Conservation (phyloP, 2,329 filamentous ascomycete species). For the Macrophomina tecta region DNA sequence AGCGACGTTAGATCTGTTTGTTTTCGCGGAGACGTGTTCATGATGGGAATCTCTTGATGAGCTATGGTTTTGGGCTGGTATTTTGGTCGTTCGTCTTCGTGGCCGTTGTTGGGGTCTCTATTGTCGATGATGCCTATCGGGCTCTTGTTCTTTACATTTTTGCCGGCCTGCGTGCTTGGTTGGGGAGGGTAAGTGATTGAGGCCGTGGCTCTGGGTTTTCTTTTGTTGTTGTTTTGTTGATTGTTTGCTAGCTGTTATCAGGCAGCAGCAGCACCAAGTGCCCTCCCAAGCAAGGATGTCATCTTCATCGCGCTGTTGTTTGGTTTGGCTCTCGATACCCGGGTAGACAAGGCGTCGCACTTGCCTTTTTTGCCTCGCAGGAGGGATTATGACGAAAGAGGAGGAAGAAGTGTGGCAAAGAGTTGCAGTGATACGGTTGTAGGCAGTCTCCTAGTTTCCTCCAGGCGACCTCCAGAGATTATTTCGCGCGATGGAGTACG, state of each 20-base stretch:
- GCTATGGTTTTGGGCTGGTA: constrained; percentile 2
- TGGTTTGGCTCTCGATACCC: not conserved
- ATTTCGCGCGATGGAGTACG: too few relatives aligned
- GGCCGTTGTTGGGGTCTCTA: not conserved
- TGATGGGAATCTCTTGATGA: constrained; percentile 17
- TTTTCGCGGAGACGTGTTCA: not conserved
- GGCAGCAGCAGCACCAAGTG: not conserved
- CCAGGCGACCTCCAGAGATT: too few relatives aligned
- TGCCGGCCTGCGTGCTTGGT: not conserved
- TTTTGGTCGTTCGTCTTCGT: not conserved
- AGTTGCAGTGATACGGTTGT: too few relatives aligned
- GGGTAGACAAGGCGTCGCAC: not conserved
- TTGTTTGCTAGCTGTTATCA: not conserved
- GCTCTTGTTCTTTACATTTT: not conserved
- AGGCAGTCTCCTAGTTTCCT: too few relatives aligned
- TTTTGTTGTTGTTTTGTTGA: not conserved
- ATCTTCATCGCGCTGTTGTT: not conserved
- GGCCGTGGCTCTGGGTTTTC: not conserved
- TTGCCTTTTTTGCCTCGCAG: not conserved
- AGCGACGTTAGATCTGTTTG: not conserved
- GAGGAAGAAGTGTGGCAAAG: not conserved
- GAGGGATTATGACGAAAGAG: not conserved
- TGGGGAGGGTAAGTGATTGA: not conserved
- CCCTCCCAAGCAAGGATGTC: not conserved
- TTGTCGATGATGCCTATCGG: not conserved